A percentile compares a stretch with the other conserved stretches of the same genome.
These are phyloP conservation scores for Ramalina peruviana DNA, from an alignment of 495 filamentous ascomycete genomes.

Conservation along the genomic window DNA sequence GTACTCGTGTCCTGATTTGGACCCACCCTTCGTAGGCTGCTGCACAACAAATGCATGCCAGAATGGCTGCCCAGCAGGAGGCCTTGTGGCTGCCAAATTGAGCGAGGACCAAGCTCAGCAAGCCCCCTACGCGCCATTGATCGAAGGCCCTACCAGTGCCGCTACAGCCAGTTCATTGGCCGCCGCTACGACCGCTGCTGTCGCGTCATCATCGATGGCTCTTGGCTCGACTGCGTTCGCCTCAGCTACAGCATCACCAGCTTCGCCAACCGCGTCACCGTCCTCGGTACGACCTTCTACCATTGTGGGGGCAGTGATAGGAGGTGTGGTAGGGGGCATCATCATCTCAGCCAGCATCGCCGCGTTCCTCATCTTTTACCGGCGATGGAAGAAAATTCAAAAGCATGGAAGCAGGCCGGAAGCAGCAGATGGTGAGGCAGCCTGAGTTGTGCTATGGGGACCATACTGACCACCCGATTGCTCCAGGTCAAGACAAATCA, in stretches of 20 bases:
- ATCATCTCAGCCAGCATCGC: neutral
- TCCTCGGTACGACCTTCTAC: neutral
- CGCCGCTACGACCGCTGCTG: neutral
- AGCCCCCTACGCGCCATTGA: neutral
- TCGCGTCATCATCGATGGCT: neutral
- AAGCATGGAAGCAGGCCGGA: neutral
- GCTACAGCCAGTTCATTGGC: neutral
- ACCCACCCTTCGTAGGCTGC: neutral
- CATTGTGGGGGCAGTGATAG: neutral
- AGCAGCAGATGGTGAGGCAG: neutral
- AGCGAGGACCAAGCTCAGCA: neutral
- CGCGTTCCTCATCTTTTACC: neutral
- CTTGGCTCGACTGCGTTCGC: neutral
- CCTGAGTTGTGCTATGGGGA: neutral
- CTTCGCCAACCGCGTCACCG: neutral
- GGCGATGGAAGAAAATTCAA: neutral
- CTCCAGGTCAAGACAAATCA: neutral
- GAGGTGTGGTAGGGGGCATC: neutral
- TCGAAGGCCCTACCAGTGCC: neutral
- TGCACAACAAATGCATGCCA: neutral
- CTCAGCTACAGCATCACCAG: neutral
- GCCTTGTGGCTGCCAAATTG: neutral
- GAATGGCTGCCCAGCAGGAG: neutral
- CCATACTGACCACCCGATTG: neutral
- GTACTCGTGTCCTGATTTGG: neutral